Evolutionary conservation across 345 rosid species (phyloP).

Genomic region (Eucalyptus caleyi): DNA sequence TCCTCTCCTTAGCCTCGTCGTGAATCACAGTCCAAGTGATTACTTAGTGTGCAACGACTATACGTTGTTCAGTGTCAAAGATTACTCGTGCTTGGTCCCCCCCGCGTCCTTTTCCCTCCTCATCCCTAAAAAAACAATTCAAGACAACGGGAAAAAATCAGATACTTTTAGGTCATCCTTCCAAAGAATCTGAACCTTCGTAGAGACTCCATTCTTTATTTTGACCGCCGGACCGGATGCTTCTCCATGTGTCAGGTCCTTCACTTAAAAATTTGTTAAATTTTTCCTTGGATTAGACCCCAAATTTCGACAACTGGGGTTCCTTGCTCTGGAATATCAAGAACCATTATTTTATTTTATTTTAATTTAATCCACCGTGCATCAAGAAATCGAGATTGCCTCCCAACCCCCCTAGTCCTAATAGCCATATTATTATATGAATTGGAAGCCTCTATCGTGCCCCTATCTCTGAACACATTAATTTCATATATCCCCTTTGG

Average conservation of each 20-base stretch:
- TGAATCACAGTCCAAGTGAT: constrained; percentile 9
- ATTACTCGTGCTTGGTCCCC: neutral
- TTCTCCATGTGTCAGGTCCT: constrained; percentile 30
- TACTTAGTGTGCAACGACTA: constrained; percentile 12
- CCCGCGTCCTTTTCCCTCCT: neutral
- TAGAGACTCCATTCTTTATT: constrained; percentile 13
- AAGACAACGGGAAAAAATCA: neutral
- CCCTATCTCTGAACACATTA: constrained; percentile 43
- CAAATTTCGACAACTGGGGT: constrained; percentile 64
- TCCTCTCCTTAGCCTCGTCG: neutral
- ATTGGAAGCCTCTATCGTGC: neutral
- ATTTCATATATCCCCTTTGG: constrained; percentile 26
- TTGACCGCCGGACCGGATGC: constrained; percentile 18
- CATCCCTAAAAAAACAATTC: neutral
- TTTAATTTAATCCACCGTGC: neutral
- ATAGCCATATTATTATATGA: too few relatives aligned
- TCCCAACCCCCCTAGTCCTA: neutral
- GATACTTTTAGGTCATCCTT: neutral
- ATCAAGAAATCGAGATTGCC: constrained; percentile 10
- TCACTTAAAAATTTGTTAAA: neutral
- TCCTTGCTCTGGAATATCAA: constrained; percentile 5
- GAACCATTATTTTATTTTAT: neutral
- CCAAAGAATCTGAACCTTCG: constrained; percentile 38
- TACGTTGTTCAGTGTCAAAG: constrained; percentile 15
- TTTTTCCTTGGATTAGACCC: neutral